These are phyloP conservation scores for Lecanosticta acicola DNA, from an alignment of 2,329 filamentous ascomycete genomes.

Conservation along the genomic window DNA sequence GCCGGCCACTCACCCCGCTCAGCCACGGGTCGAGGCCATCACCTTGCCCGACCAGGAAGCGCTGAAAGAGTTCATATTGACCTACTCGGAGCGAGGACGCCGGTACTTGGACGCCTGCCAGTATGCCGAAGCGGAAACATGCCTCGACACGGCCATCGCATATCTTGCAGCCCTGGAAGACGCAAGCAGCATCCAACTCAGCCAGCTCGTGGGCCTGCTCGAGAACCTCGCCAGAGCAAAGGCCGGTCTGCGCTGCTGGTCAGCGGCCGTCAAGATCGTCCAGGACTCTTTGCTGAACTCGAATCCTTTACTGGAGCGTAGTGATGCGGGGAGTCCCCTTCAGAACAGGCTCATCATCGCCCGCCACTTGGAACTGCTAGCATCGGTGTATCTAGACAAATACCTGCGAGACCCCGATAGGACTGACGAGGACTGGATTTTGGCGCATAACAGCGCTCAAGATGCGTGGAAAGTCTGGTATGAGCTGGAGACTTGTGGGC, in stretches of 20 bases:
- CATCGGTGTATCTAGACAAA: neutral
- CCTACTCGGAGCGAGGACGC: neutral
- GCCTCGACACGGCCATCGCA: neutral
- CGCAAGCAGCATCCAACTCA: neutral
- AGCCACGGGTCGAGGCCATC: neutral
- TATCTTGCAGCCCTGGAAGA: neutral
- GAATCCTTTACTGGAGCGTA: neutral
- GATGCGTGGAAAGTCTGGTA: neutral
- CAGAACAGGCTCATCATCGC: neutral
- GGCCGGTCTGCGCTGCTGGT: neutral
- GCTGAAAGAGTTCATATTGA: neutral
- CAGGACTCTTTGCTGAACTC: neutral
- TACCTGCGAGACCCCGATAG: neutral
- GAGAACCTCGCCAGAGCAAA: neutral
- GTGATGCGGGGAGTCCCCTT: neutral
- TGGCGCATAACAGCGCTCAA: neutral
- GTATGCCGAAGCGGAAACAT: neutral
- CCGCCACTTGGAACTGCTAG: neutral
- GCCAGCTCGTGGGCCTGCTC: neutral
- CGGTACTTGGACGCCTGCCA: neutral
- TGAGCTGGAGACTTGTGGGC: neutral
- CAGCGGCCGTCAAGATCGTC: neutral
- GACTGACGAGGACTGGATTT: neutral
- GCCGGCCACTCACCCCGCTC: neutral
- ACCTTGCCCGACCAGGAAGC: neutral